Conservation (phyloP, 2,329 filamentous ascomycete genomes). For the Thelonectria olida region DNA sequence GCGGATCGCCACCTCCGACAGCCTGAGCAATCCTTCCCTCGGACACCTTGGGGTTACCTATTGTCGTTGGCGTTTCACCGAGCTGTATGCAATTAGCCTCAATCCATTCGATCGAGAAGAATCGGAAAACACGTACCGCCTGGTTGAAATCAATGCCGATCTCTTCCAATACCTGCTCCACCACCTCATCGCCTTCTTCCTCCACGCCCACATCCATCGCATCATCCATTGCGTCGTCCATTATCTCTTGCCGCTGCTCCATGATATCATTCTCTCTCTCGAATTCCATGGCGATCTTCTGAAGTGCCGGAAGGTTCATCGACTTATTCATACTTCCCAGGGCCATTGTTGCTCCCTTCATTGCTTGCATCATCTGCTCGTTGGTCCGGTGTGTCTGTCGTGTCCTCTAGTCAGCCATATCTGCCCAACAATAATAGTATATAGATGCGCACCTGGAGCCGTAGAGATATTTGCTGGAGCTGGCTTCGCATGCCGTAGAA, state of each 20-base stretch:
- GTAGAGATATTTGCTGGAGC: constrained; percentile 91
- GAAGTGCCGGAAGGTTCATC: constrained; percentile 95
- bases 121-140: constrained; percentile 69
- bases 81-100: constrained; percentile 64
- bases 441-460: constrained; percentile 78
- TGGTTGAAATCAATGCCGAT: constrained; percentile 94
- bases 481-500: constrained; percentile 99
- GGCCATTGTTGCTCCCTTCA: constrained; percentile 96
- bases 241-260: constrained; percentile 99
- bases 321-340: constrained; percentile 96
- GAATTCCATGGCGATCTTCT: constrained; percentile 98
- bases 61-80: constrained; percentile 86
- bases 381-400: constrained; percentile 92
- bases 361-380: constrained; percentile 99
- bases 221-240: constrained; percentile 98
- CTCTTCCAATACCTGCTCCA: constrained; percentile 95
- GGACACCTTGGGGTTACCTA: constrained; percentile 77
- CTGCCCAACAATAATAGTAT: background rate
- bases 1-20: constrained; percentile 72
- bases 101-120: constrained; percentile 39
- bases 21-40: constrained; percentile 88
- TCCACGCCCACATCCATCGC: constrained; percentile 90
- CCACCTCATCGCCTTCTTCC: constrained; percentile 95
- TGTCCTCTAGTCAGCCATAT: constrained; percentile 20
- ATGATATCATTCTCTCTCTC: constrained; percentile 99